These are phyloP conservation scores for Camellia japonica DNA, from an alignment of 148 eudicot species.

Conservation along the genomic window DNA sequence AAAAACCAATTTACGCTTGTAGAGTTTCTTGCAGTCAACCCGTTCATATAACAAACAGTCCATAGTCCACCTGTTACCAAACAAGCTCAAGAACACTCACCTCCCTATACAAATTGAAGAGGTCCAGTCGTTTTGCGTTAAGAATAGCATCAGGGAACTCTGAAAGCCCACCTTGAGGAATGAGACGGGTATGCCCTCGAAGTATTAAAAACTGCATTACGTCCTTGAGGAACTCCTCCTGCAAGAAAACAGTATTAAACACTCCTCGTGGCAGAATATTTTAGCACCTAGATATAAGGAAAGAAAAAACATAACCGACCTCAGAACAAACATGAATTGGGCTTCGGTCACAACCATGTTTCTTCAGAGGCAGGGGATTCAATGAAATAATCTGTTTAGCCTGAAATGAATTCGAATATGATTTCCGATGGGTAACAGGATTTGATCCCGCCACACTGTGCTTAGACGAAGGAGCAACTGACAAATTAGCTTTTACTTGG, in stretches of 20 bases:
- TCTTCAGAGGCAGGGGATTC: constrained; percentile 90
- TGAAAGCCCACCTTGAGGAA: constrained; percentile 92
- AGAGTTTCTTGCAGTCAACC: constrained; percentile 6
- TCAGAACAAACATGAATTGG: constrained; percentile 87
- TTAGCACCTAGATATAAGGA: not conserved
- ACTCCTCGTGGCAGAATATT: not conserved
- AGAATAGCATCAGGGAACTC: constrained; percentile 98
- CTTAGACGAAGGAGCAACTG: constrained; percentile 48
- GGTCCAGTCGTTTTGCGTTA: constrained; percentile 89
- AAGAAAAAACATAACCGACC: constrained; percentile 35
- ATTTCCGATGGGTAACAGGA: constrained; percentile 59
- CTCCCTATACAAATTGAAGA: constrained; percentile 95
- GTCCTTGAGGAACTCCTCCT: constrained; percentile 94
- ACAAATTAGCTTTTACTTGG: constrained; percentile 51
- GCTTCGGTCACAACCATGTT: constrained; percentile 87
- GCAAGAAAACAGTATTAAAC: constrained; percentile 11
- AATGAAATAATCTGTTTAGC: constrained; percentile 86
- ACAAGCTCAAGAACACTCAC: constrained; percentile 32
- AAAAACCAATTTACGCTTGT: not conserved
- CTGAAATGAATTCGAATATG: constrained; percentile 52
- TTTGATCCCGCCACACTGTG: constrained; percentile 43
- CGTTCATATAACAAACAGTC: not conserved
- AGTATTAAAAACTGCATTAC: constrained; percentile 92
- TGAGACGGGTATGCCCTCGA: constrained; percentile 95
- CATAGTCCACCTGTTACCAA: not conserved